phyloP scores from a whole-genome alignment of 371 early-diverging fungal genomes.

The Mortierella sp. region DNA sequence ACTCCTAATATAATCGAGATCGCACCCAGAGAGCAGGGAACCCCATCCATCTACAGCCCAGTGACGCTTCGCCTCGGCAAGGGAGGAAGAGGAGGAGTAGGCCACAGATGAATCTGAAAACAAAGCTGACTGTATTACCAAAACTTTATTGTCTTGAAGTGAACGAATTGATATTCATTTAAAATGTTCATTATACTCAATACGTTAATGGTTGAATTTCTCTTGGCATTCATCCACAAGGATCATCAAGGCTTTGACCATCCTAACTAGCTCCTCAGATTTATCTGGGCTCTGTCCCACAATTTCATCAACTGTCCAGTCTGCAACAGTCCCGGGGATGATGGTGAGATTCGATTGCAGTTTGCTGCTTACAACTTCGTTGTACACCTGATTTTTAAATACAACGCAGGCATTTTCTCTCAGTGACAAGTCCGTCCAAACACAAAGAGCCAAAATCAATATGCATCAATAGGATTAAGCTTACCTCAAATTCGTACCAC shows the following conservation, averaged over 20 bases:
- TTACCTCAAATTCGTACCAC: conserved; percentile 53
- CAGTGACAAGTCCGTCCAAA: background rate
- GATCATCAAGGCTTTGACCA: conserved; percentile 26
- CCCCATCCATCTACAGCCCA: no score
- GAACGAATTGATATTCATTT: no score
- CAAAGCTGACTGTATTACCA: no score
- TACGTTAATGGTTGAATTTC: background rate
- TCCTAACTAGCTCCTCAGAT: conserved; percentile 18
- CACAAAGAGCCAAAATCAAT: background rate
- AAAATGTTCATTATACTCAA: background rate
- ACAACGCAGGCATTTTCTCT: background rate
- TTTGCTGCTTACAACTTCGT: conserved; percentile 4
- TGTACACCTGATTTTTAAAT: conserved; percentile 17
- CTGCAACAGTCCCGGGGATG: conserved; percentile 33
- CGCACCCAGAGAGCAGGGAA: no score
- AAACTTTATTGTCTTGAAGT: no score
- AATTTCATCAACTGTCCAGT: conserved; percentile 31
- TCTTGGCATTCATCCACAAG: conserved; percentile 27
- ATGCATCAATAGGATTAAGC: background rate
- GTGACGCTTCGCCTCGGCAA: no score
- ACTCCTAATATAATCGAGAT: no score
- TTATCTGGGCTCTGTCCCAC: conserved; percentile 18
- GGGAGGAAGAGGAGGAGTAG: no score
- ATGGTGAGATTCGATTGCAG: conserved; percentile 27
- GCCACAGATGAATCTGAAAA: no score